A percentile compares a stretch with the other conserved stretches of the same genome.
These are phyloP conservation scores for Didymella arachidicola DNA, from an alignment of 2,329 filamentous ascomycete genomes.

Conservation along the genomic window DNA sequence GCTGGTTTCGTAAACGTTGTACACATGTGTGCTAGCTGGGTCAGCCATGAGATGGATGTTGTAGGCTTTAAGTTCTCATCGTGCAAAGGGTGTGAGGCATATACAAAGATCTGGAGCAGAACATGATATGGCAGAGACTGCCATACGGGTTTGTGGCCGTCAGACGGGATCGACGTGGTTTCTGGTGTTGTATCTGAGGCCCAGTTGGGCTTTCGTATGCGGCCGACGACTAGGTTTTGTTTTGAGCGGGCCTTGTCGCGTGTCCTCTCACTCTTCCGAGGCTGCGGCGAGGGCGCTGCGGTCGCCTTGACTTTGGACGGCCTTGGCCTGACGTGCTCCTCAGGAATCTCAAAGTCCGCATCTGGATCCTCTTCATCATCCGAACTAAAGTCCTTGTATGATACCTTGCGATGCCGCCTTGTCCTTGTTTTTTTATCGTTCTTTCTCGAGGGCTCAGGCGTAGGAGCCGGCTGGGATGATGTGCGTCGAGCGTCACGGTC, in stretches of 20 bases:
- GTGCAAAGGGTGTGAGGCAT: constrained; percentile 68
- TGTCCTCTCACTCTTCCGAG: constrained; percentile 17
- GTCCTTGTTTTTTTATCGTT: constrained; percentile 20
- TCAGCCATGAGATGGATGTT: constrained; percentile 66
- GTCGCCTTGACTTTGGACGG: constrained; percentile 21
- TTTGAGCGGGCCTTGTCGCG: constrained; percentile 17
- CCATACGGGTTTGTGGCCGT: constrained; percentile 39
- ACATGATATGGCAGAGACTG: constrained; percentile 69
- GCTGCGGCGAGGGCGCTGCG: constrained; percentile 18
- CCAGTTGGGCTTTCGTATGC: constrained; percentile 38
- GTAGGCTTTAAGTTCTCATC: constrained; percentile 56
- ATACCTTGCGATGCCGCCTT: constrained; percentile 30
- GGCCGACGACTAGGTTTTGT: constrained; percentile 34
- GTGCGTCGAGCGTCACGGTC: constrained; percentile 24
- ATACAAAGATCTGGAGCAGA: constrained; percentile 73
- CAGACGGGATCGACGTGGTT: constrained; percentile 32
- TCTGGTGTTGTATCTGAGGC: constrained; percentile 7
- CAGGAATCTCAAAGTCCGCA: constrained; percentile 36
- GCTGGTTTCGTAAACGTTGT: constrained; percentile 74
- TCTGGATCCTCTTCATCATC: constrained; percentile 40
- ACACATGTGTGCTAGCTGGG: constrained; percentile 67
- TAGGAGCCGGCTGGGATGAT: constrained; percentile 14
- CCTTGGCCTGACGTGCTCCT: constrained; percentile 23
- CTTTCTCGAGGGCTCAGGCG: constrained; percentile 5
- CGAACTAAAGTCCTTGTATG: constrained; percentile 47